phyloP scores from a whole-genome alignment of 2,329 filamentous ascomycete species.

The Curvularia verruculosa region DNA sequence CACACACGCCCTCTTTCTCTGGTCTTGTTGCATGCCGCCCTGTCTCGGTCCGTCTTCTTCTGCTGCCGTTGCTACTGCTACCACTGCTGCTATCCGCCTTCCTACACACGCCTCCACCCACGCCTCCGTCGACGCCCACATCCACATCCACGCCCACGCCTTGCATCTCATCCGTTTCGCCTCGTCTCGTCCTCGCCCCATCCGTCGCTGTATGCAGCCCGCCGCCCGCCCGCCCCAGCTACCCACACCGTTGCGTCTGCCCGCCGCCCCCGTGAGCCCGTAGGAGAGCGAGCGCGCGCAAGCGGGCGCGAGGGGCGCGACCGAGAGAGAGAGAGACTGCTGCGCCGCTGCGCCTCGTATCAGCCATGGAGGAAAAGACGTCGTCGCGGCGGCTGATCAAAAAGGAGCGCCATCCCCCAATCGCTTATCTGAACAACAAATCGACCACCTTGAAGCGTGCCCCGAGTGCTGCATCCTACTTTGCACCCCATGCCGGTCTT shows the following conservation, averaged over 20 bases:
- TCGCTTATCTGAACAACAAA: constrained; percentile 25
- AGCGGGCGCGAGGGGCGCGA: too few relatives aligned
- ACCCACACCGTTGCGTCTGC: background rate
- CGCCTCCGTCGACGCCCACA: too few relatives aligned
- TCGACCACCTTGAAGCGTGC: constrained; percentile 29
- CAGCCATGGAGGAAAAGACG: constrained; percentile 26
- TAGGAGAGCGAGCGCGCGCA: too few relatives aligned
- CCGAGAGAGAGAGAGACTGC: too few relatives aligned
- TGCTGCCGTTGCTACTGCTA: background rate
- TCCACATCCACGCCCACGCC: too few relatives aligned
- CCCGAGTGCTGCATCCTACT: constrained; percentile 29
- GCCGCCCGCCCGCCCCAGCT: background rate
- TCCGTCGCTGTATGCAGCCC: background rate
- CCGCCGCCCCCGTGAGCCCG: background rate
- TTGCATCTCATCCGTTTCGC: too few relatives aligned
- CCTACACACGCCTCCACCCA: too few relatives aligned
- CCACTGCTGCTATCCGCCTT: background rate
- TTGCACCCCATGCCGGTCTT: constrained; percentile 20
- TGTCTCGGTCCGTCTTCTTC: background rate
- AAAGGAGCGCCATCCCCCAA: constrained; percentile 26
- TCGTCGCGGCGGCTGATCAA: constrained; percentile 25
- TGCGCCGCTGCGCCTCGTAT: background rate
- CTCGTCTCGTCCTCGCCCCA: background rate
- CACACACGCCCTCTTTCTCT: background rate
- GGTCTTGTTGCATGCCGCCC: too few relatives aligned